A percentile compares a stretch with the other conserved stretches of the same genome.
Evolutionary conservation across 73 alveolate species (phyloP).

Genomic region (Tetrahymena malaccensis): DNA sequence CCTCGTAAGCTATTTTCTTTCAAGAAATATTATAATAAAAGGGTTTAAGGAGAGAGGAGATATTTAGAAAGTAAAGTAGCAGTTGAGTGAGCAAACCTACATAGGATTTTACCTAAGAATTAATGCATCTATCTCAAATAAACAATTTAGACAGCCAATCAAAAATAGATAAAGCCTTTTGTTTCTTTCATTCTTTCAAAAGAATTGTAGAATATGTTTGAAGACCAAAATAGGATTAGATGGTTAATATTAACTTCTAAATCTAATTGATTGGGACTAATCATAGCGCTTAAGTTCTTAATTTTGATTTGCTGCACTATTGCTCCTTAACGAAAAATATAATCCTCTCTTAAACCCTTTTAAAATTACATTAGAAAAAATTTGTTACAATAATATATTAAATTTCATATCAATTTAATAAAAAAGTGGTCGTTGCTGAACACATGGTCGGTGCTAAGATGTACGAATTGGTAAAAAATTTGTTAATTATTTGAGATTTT

Average conservation of each 20-base stretch:
- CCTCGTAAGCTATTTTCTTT: conserved; percentile 28
- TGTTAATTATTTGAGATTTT: too few species aligned
- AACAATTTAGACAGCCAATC: neutral
- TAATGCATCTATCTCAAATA: neutral
- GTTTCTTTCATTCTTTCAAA: neutral
- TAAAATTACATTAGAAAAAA: neutral
- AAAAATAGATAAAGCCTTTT: neutral
- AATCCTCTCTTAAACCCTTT: neutral
- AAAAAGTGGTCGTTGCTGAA: conserved; percentile 92
- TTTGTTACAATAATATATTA: too few species aligned
- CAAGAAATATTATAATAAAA: neutral
- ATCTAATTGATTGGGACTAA: neutral
- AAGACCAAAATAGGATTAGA: neutral
- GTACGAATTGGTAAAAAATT: conserved; percentile 79
- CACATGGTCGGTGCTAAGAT: conserved; percentile 98
- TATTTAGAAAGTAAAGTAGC: neutral
- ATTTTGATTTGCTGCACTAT: neutral
- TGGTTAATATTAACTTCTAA: neutral
- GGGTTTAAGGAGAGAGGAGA: neutral
- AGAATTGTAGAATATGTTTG: neutral
- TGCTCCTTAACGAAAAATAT: neutral
- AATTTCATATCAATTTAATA: neutral
- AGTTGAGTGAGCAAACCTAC: neutral
- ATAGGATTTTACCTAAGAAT: neutral
- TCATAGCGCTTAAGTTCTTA: neutral